Base-by-base conservation (phyloP, 2,329 filamentous ascomycete genomes). In the Cladosporium colombiae region DNA sequence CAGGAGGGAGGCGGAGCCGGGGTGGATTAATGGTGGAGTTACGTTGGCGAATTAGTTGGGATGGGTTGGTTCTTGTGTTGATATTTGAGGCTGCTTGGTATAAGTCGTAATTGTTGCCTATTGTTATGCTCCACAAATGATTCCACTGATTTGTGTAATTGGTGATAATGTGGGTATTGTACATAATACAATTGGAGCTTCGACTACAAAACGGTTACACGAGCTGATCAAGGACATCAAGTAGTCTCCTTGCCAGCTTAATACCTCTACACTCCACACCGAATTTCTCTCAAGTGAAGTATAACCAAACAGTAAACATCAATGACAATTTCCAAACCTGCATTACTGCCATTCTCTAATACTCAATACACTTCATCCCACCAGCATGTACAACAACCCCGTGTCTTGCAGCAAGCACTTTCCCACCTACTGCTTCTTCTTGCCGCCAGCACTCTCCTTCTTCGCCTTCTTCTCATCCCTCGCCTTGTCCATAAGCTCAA, bases 401-500 rank as follows among this genome's bases (percentile, higher is more conserved):
- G 23, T 21, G 1, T 13, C n/a, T 13, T 3, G 10, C 40, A 46
- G 40, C 40, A 46, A 46, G 40, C n/a, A 11, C 8, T 46, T 37
- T 8, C 18, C 46, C 27, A 64, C 60, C 69, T 75, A 72, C 69
- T 75, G 69, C 70, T 74, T 74, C 68, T 72, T 72, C 21, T 68
- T 69, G 63, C 71, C 73, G 29, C n/a, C 60, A 3, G 21, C 49
- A 25, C 44, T 40, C 65, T 76, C 74, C 62, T 77, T 78, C 66
- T 77, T 73, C 57, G 71, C 77, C 73, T 78, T 80, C 78, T 83
- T 83, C 74, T 81, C 82, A 67, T 79, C 78, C 65, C 80, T 76
- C 69, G 81, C 82, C 78, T 83, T 80, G 71, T 88, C 86, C 69
- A 89, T 84, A 76, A 87, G 85, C 74, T 86, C 87, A 65, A 86